Base-by-base conservation (phyloP, 2,329 filamentous ascomycete genomes). In the Tolypocladium ophioglossoides region DNA sequence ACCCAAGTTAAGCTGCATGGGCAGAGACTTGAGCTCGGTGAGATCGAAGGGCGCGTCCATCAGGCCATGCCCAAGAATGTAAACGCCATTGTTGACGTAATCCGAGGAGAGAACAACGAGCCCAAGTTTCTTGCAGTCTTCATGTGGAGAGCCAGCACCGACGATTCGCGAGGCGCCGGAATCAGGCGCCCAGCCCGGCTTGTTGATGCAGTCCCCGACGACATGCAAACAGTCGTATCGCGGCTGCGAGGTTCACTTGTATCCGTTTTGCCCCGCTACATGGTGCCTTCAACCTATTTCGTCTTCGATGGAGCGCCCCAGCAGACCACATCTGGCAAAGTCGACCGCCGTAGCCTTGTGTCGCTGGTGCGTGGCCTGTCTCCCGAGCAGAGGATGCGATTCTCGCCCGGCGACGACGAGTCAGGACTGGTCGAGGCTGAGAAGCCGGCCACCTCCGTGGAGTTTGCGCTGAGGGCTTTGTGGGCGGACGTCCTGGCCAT, bases 1-100 rank as follows among this genome's bases (percentile, higher is more conserved):
- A 72, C 72, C 0, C 79, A 83, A 61, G 72, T 83, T 51, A 84
- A 84, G 64, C 64, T 83, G 14, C 72, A 74, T 22, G 83, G 83
- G 10, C 80, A 75, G 53, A 65, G 79, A 50, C 69, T 80, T 48
- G 83, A 78, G 65, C 68, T 78, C 3, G 59, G 55, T 2, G 64
- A 65, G 34, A 55, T 67, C 12, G 64, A 66, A 30, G 14, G 50
- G 16, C 53, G 34, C 12, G 12, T 41, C 16, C 50, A n/a, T 30
- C 39, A 34, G 16, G 50, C n/a, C 5, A 35, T 52, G 27, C 50
- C 38, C 30, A 37, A 20, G 22, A 9, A 9, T 1, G 8, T 37
- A 38, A 20, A 56, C 20, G 47, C 34, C 12, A 37, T 50, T 35
- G 52, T 46, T 20, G 52, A 54, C 10, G 24, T 54, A 11, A 30